These are phyloP conservation scores for Globisporangium paddicum DNA, from an alignment of 352 stramenopile genomes.

Conservation along the genomic window DNA sequence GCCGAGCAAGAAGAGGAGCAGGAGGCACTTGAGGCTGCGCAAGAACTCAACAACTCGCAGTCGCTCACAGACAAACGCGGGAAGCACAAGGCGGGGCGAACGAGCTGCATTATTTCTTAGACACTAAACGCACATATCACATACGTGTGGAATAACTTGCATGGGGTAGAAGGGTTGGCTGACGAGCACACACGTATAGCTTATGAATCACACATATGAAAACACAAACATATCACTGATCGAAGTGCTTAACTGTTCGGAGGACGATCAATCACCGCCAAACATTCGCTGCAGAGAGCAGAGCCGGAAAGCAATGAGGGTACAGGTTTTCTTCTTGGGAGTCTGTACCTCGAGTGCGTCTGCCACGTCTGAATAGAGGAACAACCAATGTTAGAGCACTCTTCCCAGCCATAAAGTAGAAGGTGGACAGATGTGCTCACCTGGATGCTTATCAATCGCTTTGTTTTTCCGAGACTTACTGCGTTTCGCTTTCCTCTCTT, in stretches of 20 bases:
- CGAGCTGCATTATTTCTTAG: conserved; percentile 22
- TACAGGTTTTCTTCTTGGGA: neutral
- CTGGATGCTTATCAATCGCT: neutral
- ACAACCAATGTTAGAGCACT: neutral
- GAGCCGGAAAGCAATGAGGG: conserved; percentile 11
- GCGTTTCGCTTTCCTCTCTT: neutral
- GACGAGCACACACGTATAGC: neutral
- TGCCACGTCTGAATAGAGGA: neutral
- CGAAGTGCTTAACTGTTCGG: neutral
- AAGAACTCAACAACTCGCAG: neutral
- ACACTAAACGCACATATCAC: neutral
- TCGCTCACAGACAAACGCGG: conserved; percentile 12
- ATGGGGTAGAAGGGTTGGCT: neutral
- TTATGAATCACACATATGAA: neutral
- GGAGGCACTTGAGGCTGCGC: conserved; percentile 1
- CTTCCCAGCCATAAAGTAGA: neutral
- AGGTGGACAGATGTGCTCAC: neutral
- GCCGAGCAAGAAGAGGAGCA: conserved; percentile 55
- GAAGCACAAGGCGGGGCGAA: conserved; percentile 7
- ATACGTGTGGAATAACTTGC: neutral
- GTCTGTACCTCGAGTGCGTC: neutral
- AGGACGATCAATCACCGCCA: conserved; percentile 9
- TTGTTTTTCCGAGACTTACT: neutral
- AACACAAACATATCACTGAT: neutral
- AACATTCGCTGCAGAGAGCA: conserved; percentile 56